Percentiles rank a stretch among this genome's conserved stretches.
These are phyloP conservation scores for Strobilomyces confusus DNA, from an alignment of 768 basidiomycete species.

Conservation along the genomic window DNA sequence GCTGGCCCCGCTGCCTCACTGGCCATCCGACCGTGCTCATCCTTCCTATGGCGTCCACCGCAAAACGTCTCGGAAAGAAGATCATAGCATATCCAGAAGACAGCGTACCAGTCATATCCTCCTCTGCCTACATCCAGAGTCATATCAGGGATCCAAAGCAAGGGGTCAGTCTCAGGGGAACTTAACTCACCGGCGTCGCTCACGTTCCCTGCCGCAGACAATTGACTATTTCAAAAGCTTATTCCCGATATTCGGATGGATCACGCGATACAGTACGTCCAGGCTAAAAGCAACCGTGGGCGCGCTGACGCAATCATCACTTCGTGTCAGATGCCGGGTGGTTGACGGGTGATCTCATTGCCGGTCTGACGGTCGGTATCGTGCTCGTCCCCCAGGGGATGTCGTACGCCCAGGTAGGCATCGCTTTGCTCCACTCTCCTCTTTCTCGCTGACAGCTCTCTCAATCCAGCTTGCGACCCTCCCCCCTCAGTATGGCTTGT, in stretches of 20 bases:
- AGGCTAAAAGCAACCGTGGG: neutral
- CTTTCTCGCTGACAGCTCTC: neutral
- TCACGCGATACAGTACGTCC: constrained; percentile 70
- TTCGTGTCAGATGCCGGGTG: constrained; percentile 60
- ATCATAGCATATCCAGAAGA: constrained; percentile 60
- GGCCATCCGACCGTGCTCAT: neutral
- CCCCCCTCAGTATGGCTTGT: constrained; percentile 84
- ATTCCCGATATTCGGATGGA: constrained; percentile 87
- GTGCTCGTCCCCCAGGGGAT: constrained; percentile 94
- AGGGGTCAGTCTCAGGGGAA: constrained; percentile 34
- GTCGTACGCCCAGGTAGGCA: constrained; percentile 73
- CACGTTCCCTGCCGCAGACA: constrained; percentile 35
- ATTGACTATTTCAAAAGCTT: constrained; percentile 62
- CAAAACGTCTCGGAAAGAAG: constrained; percentile 52
- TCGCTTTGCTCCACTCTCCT: neutral
- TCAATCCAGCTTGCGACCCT: constrained; percentile 71
- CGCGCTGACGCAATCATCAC: neutral
- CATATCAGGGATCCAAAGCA: constrained; percentile 44
- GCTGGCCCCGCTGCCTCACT: neutral
- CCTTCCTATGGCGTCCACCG: constrained; percentile 35
- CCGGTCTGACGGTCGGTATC: constrained; percentile 90
- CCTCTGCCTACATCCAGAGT: constrained; percentile 47
- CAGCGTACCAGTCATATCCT: constrained; percentile 55
- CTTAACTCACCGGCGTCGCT: neutral
- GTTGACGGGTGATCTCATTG: constrained; percentile 83